phyloP scores from a whole-genome alignment of 2,329 filamentous ascomycete genomes.

The Raffaelea deltoideospora region DNA sequence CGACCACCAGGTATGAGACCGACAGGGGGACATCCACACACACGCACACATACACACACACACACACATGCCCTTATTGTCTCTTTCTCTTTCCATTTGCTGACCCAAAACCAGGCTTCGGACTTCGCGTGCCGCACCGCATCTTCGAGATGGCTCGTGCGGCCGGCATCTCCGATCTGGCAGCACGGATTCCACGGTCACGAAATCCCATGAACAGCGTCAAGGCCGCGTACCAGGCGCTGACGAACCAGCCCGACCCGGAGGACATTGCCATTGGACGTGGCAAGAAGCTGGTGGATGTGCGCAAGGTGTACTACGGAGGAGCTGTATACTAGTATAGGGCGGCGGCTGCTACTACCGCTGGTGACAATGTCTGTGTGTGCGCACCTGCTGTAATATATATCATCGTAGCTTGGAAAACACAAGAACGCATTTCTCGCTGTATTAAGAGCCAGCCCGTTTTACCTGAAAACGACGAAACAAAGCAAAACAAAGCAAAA shows the following conservation, averaged over 20 bases:
- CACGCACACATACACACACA: neutral
- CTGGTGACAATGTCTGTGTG: too few relatives aligned
- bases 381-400: too few relatives aligned
- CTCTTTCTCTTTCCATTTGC: neutral
- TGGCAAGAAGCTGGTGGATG: slow-evolving; percentile 92
- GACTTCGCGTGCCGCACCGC: slow-evolving; percentile 75
- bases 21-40: slow-evolving; percentile 5
- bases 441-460: too few relatives aligned
- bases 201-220: slow-evolving; percentile 97
- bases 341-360: too few relatives aligned
- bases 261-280: slow-evolving; percentile 79
- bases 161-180: slow-evolving; percentile 74
- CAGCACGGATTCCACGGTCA: slow-evolving; percentile 67
- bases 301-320: slow-evolving; percentile 92
- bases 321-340: slow-evolving; percentile 52
- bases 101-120: slow-evolving; percentile 60
- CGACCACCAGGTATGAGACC: slow-evolving; percentile 65
- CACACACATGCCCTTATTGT: too few relatives aligned
- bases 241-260: slow-evolving; percentile 71
- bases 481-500: too few relatives aligned
- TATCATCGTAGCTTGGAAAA: too few relatives aligned
- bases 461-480: too few relatives aligned
- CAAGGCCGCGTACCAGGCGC: slow-evolving; percentile 74
- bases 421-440: too few relatives aligned
- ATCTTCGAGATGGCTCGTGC: slow-evolving; percentile 91